Evolutionary conservation across 768 basidiomycete species (phyloP).

Genomic region (Suillus decipiens): DNA sequence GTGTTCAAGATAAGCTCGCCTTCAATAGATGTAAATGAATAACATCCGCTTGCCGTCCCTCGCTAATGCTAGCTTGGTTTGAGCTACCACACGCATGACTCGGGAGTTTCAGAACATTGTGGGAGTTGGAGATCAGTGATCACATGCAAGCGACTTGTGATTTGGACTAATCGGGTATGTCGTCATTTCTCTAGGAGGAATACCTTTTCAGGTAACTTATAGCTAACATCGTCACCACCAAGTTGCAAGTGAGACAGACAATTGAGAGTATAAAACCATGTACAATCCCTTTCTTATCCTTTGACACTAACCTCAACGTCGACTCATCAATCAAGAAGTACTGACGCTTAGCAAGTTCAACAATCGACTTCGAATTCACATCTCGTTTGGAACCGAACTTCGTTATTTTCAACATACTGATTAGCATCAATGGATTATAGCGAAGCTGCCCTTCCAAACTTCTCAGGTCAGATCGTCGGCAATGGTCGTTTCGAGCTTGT

Average conservation of each 20-base stretch:
- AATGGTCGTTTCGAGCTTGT: slow-evolving; percentile 61
- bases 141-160: neutral
- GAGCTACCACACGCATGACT: too few relatives aligned
- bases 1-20: too few relatives aligned
- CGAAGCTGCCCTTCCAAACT: slow-evolving; percentile 42
- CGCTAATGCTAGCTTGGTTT: too few relatives aligned
- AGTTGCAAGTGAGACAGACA: neutral
- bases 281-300: neutral
- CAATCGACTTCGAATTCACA: neutral
- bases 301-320: slow-evolving; percentile 8
- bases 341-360: slow-evolving; percentile 6
- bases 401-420: slow-evolving; percentile 7
- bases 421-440: slow-evolving; percentile 6
- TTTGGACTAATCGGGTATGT: neutral
- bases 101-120: too few relatives aligned
- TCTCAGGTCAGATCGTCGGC: slow-evolving; percentile 53
- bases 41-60: too few relatives aligned
- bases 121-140: too few relatives aligned
- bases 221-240: neutral
- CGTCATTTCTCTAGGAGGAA: neutral
- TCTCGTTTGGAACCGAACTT: slow-evolving; percentile 1
- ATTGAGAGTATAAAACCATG: neutral
- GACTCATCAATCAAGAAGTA: slow-evolving; percentile 5
- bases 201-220: neutral
- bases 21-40: too few relatives aligned